Evolutionary conservation across 352 stramenopile species (phyloP).

Genomic region (Phytophthora nicotianae): DNA sequence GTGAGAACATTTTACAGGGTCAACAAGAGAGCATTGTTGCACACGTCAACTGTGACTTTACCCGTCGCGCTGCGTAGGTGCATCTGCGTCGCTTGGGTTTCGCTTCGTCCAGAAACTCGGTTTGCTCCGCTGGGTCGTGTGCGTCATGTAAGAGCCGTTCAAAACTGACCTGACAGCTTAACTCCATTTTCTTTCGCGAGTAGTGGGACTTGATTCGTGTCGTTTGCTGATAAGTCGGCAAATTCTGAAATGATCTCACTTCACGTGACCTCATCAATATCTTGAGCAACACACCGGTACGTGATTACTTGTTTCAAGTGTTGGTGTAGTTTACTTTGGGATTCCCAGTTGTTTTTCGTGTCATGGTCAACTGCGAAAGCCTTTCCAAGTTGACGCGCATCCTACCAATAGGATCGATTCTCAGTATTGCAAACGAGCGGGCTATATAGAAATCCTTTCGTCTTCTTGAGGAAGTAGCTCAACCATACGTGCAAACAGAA

Average conservation of each 20-base stretch:
- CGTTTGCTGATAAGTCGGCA: conserved; percentile 1
- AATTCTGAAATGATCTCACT: conserved; percentile 8
- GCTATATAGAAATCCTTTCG: too few species aligned
- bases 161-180: background rate
- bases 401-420: background rate
- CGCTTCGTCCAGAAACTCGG: background rate
- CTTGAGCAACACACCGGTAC: background rate
- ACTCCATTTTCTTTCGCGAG: conserved; percentile 3
- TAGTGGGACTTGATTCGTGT: background rate
- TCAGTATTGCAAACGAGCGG: background rate
- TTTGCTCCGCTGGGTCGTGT: background rate
- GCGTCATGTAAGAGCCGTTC: background rate
- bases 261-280: background rate
- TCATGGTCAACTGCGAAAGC: conserved; percentile 8
- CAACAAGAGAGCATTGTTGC: too few species aligned
- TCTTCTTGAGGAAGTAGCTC: background rate
- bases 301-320: background rate
- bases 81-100: background rate
- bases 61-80: conserved; percentile 5
- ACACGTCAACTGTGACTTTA: background rate
- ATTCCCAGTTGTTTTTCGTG: background rate
- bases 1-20: background rate
- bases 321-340: background rate
- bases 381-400: conserved; percentile 17
- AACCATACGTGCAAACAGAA: background rate